Evolutionary conservation across 768 basidiomycete genomes (phyloP), one percentile per base, ranked within the genome.

Genomic region (Russula brevipes): DNA sequence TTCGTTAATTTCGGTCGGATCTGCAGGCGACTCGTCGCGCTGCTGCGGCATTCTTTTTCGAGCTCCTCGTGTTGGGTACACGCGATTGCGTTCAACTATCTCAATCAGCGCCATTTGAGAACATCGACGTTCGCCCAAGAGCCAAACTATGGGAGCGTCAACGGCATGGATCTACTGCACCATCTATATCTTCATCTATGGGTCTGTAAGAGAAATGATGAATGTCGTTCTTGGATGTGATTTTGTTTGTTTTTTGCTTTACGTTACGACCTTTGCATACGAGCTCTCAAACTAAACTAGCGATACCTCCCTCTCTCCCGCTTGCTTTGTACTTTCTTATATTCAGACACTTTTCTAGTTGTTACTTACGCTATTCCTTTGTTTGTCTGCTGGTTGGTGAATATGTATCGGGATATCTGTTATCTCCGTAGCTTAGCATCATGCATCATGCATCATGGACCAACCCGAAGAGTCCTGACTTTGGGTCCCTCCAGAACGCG

Each of bases 11-110:
- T 12, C 19, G 41, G 4, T 0, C 2, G n/a, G 41, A 7, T 3
- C 6, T 47, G 1, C 68, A 95, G 91, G 89, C 94, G 12, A 89
- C 92, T 10, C 87, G 91, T 52, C 85, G 93, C 46, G 97, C 94
- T 12, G 94, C 96, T 1, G 85, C 96, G 1, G 87, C 93, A 2
- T 98, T 99, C 80, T 99, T 99, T 81, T 99, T 99, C 72, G 97
- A 99, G 74, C 76, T 98, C 39, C 86, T 99, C 35, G 93, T 98
- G 1, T 84, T 99, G 1, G 88, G 93, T 10, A 98, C 96, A 4
- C 87, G 91, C 39, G 95, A 98, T 73, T 94, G 90, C 71, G 78
- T 99, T 68, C 85, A 89, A 69, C 75, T 99, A 49, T 76, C 84
- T 7, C 97, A 99, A 73, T 69, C 72, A 5, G 78, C 77, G 8